Conservation (phyloP, 306 rosid genomes). For the Quercus glauca region DNA sequence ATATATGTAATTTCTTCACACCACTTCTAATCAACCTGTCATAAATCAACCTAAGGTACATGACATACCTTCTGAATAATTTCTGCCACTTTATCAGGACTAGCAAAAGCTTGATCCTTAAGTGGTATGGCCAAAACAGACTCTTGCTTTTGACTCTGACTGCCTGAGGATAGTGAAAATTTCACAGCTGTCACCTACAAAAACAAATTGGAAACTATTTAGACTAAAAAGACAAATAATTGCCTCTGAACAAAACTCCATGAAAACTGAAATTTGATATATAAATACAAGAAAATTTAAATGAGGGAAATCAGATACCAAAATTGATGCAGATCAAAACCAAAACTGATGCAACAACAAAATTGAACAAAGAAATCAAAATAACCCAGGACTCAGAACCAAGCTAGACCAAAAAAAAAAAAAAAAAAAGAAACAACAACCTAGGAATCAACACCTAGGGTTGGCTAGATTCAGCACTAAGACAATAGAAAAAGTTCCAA, state of each 20-base stretch:
- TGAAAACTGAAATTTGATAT: not conserved
- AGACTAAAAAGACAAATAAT: not conserved
- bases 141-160: constrained; percentile 70
- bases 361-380: too few relatives aligned
- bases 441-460: too few relatives aligned
- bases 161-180: constrained; percentile 75
- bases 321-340: too few relatives aligned
- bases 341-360: too few relatives aligned
- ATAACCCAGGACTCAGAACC: too few relatives aligned
- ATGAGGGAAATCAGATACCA: not conserved
- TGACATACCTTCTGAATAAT: constrained; percentile 76
- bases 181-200: constrained; percentile 90
- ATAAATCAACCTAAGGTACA: not conserved
- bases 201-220: constrained; percentile 18
- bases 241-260: not conserved
- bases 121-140: constrained; percentile 77
- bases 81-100: constrained; percentile 95
- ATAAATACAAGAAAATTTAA: not conserved
- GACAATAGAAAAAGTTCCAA: too few relatives aligned
- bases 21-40: not conserved
- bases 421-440: too few relatives aligned
- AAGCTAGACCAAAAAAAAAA: too few relatives aligned
- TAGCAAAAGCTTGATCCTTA: constrained; percentile 91
- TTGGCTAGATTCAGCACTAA: too few relatives aligned
- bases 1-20: not conserved